Base-by-base conservation (phyloP, 129 eudicot genomes). In the Kitagawia praeruptora region DNA sequence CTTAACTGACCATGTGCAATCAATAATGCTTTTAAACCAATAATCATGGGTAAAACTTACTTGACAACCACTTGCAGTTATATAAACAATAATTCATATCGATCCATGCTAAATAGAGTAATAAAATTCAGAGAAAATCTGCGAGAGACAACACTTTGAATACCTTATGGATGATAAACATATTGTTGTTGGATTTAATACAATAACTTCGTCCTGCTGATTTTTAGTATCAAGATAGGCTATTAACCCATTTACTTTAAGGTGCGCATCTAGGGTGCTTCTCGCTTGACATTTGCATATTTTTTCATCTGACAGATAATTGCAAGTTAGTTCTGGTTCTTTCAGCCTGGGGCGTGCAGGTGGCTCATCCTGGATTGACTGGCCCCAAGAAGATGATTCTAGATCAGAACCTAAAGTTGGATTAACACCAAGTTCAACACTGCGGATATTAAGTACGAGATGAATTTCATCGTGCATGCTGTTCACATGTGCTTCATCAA, bases 141-240 rank as follows among this genome's bases (percentile, higher is more conserved):
- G 28, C 77, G 12, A 77, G 83, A 48, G 75, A 83, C 44, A 34
- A 71, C 67, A 31, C 28, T n/a, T 25, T 25, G 54, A 83, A 28
- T 39, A 96, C 99, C 99, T 96, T 66, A 80, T 44, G 34, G 88
- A 86, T 77, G 89, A 80, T 63, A 89, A 79, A 73, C 81, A 86
- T 28, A 85, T 71, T 47, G 85, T 84, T 75, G 71, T 80, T 56
- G 96, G 90, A 80, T 88, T 84, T 64, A 90, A 34, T 75, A 75
- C 64, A 70, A 90, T 47, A 81, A 92, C 61, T 81, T 89, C 86
- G 77, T 81, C 49, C 64, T 54, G 79, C 72, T 78, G 86, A 82
- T 79, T 80, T 81, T 80, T 87, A 71, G 83, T 86, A 80, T 82
- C 88, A 54, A 89, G 76, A 83, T 85, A 86, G 81, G 83, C 97